Percentiles rank a stretch among this genome's conserved stretches.
phyloP scores from a whole-genome alignment of 176 grass and related monocot species.

The Ensete glaucum region DNA sequence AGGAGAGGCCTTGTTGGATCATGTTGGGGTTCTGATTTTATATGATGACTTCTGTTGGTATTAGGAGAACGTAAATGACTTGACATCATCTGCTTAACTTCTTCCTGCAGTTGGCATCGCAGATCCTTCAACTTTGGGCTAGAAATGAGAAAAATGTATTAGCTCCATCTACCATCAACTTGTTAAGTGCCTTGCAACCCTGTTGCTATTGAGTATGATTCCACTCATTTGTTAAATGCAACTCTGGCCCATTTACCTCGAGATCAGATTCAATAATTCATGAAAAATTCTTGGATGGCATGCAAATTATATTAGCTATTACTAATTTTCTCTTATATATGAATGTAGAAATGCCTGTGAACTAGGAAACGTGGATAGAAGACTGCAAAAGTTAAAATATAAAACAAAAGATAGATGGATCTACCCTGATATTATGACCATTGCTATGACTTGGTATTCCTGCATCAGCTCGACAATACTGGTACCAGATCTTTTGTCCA shows the following conservation, averaged over 20 bases:
- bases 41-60: constrained; percentile 19
- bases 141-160: constrained; percentile 11
- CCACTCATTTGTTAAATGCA: too few species aligned
- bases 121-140: constrained; percentile 78
- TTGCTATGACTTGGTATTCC: constrained; percentile 75
- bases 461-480: constrained; percentile 56
- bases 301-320: too few species aligned
- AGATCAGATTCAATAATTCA: too few species aligned
- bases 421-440: constrained; percentile 77
- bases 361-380: neutral
- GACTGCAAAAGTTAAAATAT: constrained; percentile 3
- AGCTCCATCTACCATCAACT: neutral
- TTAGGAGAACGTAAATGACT: constrained; percentile 37
- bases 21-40: constrained; percentile 23
- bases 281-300: too few species aligned
- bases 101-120: constrained; percentile 60
- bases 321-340: neutral
- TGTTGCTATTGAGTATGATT: too few species aligned
- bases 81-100: constrained; percentile 70
- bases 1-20: constrained; percentile 31
- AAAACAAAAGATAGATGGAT: constrained; percentile 1
- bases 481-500: constrained; percentile 43
- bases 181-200: too few species aligned
- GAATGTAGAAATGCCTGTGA: neutral
- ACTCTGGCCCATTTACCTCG: too few species aligned